These are phyloP conservation scores for Mycena vitilis DNA, from an alignment of 768 basidiomycete genomes.

Conservation along the genomic window DNA sequence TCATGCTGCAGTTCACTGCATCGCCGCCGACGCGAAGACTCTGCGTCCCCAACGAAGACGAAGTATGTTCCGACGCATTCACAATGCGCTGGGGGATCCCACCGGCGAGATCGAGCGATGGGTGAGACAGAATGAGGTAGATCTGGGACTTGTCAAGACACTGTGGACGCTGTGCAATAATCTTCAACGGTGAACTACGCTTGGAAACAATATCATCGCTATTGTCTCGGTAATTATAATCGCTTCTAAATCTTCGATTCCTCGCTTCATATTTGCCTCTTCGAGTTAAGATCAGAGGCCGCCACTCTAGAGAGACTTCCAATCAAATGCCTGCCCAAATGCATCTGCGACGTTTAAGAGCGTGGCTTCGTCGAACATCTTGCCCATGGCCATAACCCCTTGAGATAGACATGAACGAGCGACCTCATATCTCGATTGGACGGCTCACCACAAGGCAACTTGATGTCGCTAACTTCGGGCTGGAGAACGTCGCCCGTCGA, in stretches of 20 bases:
- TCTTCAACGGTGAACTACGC: no score
- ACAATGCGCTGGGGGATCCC: no score
- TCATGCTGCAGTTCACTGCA: not conserved
- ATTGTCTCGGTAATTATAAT: no score
- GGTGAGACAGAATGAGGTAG: not conserved
- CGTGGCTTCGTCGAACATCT: slow-evolving; percentile 45
- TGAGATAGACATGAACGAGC: not conserved
- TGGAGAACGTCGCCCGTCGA: slow-evolving; percentile 22
- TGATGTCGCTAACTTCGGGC: slow-evolving; percentile 42
- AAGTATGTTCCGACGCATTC: no score
- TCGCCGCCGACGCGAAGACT: not conserved
- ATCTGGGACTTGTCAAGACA: not conserved
- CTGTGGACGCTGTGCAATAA: not conserved
- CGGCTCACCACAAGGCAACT: slow-evolving; percentile 45
- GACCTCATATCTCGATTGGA: not conserved
- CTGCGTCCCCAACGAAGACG: no score
- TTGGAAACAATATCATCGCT: no score
- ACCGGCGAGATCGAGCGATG: no score
- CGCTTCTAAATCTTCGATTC: no score
- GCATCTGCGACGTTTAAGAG: slow-evolving; percentile 28
- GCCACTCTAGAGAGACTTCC: slow-evolving; percentile 21
- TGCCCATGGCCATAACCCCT: slow-evolving; percentile 49
- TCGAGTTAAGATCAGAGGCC: no score
- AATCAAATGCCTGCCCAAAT: slow-evolving; percentile 26
- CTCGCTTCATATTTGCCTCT: no score